Conservation (phyloP, 2,329 filamentous ascomycete species). For the Epichloe gansuensis region DNA sequence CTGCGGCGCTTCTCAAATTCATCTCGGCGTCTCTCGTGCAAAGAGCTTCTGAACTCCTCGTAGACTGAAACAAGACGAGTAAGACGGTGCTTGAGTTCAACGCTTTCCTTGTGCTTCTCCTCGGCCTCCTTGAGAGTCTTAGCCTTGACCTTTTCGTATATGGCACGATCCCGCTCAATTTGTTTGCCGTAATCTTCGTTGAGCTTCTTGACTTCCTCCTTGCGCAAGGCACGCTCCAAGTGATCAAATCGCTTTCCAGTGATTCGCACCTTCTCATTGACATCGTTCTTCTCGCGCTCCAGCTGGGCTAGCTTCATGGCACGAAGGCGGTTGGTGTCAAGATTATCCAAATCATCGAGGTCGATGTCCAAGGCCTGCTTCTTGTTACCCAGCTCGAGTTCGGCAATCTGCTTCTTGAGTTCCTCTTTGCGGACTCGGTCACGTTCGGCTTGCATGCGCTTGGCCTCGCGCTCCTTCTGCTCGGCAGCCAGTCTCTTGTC, state of each 20-base stretch:
- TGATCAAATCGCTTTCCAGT: conserved; percentile 95
- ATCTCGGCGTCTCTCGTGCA: conserved; percentile 79
- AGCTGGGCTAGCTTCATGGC: conserved; percentile 91
- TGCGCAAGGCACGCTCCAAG: conserved; percentile 89
- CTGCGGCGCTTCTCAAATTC: conserved; percentile 93
- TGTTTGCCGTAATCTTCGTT: conserved; percentile 75
- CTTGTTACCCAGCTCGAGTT: conserved; percentile 70
- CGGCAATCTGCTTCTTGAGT: conserved; percentile 81
- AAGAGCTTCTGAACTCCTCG: conserved; percentile 67
- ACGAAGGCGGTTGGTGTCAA: conserved; percentile 83
- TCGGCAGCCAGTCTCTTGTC: conserved; percentile 82
- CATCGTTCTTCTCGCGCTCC: conserved; percentile 95
- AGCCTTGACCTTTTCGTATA: conserved; percentile 68
- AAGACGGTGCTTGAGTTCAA: conserved; percentile 88
- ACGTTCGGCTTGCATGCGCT: conserved; percentile 74
- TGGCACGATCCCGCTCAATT: conserved; percentile 61
- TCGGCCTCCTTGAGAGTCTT: conserved; percentile 72
- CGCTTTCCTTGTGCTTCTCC: conserved; percentile 80
- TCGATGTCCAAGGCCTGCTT: conserved; percentile 62
- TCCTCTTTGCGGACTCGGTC: conserved; percentile 87
- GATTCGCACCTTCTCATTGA: conserved; percentile 80
- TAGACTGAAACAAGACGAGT: conserved; percentile 74
- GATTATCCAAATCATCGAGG: conserved; percentile 67
- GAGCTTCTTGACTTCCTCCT: conserved; percentile 90
- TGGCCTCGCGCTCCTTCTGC: conserved; percentile 79